These are phyloP conservation scores for Diddensiella transvaalensis DNA, from an alignment of 805 yeast species.

Conservation along the genomic window DNA sequence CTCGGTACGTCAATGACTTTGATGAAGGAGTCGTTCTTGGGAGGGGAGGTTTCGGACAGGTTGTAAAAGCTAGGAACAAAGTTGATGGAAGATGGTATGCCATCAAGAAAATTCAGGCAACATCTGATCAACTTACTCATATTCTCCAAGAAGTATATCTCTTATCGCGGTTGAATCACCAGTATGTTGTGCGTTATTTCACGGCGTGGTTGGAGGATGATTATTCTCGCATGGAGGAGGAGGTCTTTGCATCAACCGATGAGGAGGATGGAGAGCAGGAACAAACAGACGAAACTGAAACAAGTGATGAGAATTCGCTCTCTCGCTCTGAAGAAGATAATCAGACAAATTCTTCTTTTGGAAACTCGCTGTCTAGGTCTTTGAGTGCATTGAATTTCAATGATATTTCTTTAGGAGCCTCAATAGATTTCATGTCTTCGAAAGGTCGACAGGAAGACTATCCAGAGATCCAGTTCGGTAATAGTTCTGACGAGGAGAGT, in stretches of 20 bases:
- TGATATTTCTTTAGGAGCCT: constrained; percentile 21
- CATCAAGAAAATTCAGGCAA: constrained; percentile 82
- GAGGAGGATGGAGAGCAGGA: constrained; percentile 35
- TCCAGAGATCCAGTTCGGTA: constrained; percentile 27
- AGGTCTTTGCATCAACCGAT: constrained; percentile 18
- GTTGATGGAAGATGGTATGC: constrained; percentile 96
- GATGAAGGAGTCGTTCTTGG: constrained; percentile 92
- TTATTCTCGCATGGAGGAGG: constrained; percentile 15
- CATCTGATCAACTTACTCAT: constrained; percentile 71
- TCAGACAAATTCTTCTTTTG: background rate
- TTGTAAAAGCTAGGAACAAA: constrained; percentile 91
- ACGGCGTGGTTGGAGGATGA: constrained; percentile 97
- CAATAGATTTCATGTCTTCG: constrained; percentile 27
- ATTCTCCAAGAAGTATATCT: constrained; percentile 89
- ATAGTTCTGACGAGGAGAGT: constrained; percentile 17
- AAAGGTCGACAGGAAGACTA: constrained; percentile 21
- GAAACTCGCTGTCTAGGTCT: constrained; percentile 5
- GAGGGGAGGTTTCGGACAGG: constrained; percentile 96
- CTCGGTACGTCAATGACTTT: constrained; percentile 87
- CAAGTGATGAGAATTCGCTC: background rate
- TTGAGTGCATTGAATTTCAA: constrained; percentile 5
- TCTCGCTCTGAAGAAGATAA: background rate
- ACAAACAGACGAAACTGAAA: constrained; percentile 19
- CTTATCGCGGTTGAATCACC: constrained; percentile 87
- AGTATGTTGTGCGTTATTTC: constrained; percentile 91